phyloP scores from a whole-genome alignment of 1,284 basidiomycete genomes.

The Cystobasidiaceae sp. region DNA sequence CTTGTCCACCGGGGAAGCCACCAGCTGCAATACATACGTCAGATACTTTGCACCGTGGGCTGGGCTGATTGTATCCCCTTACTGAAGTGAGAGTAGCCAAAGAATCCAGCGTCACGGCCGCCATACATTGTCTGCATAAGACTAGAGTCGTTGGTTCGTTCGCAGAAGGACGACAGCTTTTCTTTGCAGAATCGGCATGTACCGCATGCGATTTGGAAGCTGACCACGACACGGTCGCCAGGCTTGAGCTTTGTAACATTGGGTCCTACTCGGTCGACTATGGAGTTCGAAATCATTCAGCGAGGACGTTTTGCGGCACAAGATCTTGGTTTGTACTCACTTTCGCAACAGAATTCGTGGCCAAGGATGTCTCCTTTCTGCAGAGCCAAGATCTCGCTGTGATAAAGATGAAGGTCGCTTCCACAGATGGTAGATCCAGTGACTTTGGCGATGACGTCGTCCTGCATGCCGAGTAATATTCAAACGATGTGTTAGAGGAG shows the following conservation, averaged over 20 bases:
- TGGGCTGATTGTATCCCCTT: not conserved
- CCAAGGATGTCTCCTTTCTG: slow-evolving; percentile 70
- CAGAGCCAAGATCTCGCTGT: slow-evolving; percentile 60
- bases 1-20: slow-evolving; percentile 67
- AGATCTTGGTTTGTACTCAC: too few relatives aligned
- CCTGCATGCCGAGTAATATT: slow-evolving; percentile 34
- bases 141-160: slow-evolving; percentile 62
- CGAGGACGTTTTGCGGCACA: too few relatives aligned
- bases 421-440: slow-evolving; percentile 66
- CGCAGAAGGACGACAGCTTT: slow-evolving; percentile 64
- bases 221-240: slow-evolving; percentile 66
- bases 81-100: slow-evolving; percentile 51
- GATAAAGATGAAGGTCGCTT: slow-evolving; percentile 62
- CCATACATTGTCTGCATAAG: slow-evolving; percentile 65
- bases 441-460: slow-evolving; percentile 63
- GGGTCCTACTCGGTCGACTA: slow-evolving; percentile 50
- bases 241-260: slow-evolving; percentile 57
- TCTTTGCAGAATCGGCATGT: slow-evolving; percentile 51
- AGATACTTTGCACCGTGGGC: not conserved
- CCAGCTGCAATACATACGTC: slow-evolving; percentile 51
- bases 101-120: slow-evolving; percentile 63
- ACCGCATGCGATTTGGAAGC: slow-evolving; percentile 74
- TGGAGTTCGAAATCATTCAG: not conserved
- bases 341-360: slow-evolving; percentile 63
- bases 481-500: too few relatives aligned